Base-by-base conservation (phyloP, 2,329 filamentous ascomycete species). In the Alternaria triticina region DNA sequence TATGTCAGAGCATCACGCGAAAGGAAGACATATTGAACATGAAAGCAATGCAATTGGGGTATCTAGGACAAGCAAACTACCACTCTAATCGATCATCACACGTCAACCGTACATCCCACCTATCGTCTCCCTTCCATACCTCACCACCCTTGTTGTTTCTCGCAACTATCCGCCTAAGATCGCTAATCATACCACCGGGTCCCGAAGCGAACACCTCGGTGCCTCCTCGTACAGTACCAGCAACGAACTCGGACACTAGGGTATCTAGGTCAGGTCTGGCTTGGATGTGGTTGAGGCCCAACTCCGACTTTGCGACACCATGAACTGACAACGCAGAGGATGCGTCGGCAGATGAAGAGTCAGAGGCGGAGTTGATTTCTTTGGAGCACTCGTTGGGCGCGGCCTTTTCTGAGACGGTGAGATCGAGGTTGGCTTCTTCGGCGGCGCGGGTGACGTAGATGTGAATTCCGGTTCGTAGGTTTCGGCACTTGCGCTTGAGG, bases 81-180 rank as follows among this genome's bases (percentile, higher is more conserved):
- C 74, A 76, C 64, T 75, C 74, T 57, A 76, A 66, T 51, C 74
- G 70, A 54, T 76, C 73, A 59, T 79, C 77, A 49, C 77, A 79
- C 27, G 67, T 73, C 45, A 79, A 65, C 36, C 69, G 65, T 1
- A 79, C 74, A 65, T 79, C 74, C 49, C 67, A 68, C 30, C 72
- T 72, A 27, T 74, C 71, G 4, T 77, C 70, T 12, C 76, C 77
- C 54, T 63, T 77, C 75, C 73, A 77, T 6, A 79, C 76, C n/a
- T 72, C 66, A 2, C 60, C 67, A n/a, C 74, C 76, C 28, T 72
- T 70, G 56, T 77, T 78, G 63, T 62, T 64, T 13, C 64, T 64
- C 3, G 77, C 77, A n/a, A 79, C 63, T 22, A 77, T 73, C 12
- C 68, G 69, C 25, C 76, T 67, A 23, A 79, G 47, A 61, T 79